Percentiles rank a stretch among this genome's conserved stretches.
These are phyloP conservation scores for Zizania palustris DNA, from an alignment of 202 grass and related monocot genomes.

Conservation along the genomic window DNA sequence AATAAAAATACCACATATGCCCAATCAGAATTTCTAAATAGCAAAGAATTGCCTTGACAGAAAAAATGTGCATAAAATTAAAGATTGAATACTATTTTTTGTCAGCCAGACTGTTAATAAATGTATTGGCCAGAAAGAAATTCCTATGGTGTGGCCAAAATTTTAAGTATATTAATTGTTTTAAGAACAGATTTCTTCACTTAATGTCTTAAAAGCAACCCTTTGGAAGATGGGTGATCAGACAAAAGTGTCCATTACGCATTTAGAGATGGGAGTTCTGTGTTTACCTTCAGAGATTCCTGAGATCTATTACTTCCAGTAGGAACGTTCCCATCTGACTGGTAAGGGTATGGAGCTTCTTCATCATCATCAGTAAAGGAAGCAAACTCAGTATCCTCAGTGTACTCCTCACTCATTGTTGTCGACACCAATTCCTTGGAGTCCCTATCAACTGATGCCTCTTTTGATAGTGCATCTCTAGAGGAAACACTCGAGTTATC, in stretches of 20 bases:
- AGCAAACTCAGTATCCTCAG: constrained; percentile 75
- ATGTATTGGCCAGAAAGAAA: too few species aligned
- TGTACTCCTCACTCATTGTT: constrained; percentile 71
- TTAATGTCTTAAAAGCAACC: too few species aligned
- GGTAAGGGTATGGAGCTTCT: constrained; percentile 50
- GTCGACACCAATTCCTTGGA: constrained; percentile 59
- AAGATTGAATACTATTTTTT: too few species aligned
- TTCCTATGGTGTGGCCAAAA: too few species aligned
- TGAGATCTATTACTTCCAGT: constrained; percentile 39
- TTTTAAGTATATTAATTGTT: too few species aligned
- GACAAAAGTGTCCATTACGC: too few species aligned
- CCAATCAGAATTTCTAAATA: constrained; percentile 2
- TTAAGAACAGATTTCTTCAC: too few species aligned
- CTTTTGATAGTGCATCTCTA: constrained; percentile 58
- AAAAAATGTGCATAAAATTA: constrained; percentile 9
- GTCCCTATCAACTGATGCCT: constrained; percentile 65
- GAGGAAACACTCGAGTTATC: constrained; percentile 57
- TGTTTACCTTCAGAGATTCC: constrained; percentile 53
- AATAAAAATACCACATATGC: constrained; percentile 6
- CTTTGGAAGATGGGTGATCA: too few species aligned
- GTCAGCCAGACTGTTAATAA: too few species aligned
- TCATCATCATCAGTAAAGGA: constrained; percentile 88
- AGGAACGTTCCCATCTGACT: constrained; percentile 35
- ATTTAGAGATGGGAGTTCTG: too few species aligned
- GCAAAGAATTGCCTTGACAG: constrained; percentile 3